A percentile compares a stretch with the other conserved stretches of the same genome.
Conservation (phyloP, 441 rosid genomes). For the Rhodomyrtus psidioides region DNA sequence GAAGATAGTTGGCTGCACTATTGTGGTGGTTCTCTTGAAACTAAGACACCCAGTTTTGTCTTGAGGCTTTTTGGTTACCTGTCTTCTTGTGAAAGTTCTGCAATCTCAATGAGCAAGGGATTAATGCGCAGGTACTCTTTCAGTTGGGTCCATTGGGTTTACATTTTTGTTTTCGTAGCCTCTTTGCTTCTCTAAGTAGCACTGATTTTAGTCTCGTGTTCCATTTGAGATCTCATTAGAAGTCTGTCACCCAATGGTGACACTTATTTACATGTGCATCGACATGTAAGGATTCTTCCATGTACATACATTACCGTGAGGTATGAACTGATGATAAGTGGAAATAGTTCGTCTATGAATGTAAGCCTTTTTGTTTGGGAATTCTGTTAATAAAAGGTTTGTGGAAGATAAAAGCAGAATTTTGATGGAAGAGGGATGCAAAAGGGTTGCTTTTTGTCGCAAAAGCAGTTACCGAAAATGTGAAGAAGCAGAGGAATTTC, state of each 20-base stretch:
- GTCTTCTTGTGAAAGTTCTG: not conserved
- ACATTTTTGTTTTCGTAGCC: not conserved
- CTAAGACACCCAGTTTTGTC: not conserved
- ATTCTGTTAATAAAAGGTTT: not conserved
- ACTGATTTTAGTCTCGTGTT: not conserved
- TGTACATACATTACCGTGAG: not conserved
- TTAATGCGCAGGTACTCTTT: conserved; percentile 76
- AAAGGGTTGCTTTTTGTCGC: too few relatives aligned
- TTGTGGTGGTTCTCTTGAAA: not conserved
- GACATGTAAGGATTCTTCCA: not conserved
- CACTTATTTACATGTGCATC: not conserved
- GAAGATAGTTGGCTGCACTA: not conserved
- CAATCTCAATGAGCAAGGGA: conserved; percentile 37
- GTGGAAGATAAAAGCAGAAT: too few relatives aligned
- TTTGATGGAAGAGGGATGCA: too few relatives aligned
- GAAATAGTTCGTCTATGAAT: not conserved
- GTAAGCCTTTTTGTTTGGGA: not conserved
- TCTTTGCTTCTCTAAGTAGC: not conserved
- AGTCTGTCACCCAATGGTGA: not conserved
- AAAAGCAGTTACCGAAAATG: too few relatives aligned
- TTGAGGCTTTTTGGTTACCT: not conserved
- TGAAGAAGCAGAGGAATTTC: too few relatives aligned
- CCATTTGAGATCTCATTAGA: not conserved
- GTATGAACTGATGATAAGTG: not conserved
- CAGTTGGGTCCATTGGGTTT: not conserved